Evolutionary conservation across 805 yeast genomes (phyloP).

Genomic region (Yamadazyma endophytica): DNA sequence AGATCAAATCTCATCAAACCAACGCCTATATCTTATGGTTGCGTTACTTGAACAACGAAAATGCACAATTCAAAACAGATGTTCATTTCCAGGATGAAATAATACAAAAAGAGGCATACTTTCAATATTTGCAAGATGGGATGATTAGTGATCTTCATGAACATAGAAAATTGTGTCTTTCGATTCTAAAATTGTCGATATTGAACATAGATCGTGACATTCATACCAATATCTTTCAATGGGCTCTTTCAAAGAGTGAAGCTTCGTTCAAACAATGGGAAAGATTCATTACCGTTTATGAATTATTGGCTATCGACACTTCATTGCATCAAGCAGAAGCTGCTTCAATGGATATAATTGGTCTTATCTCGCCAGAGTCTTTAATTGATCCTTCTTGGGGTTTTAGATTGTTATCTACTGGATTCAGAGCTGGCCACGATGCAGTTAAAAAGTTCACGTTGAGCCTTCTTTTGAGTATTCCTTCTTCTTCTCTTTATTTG

Average conservation of each 20-base stretch:
- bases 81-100: slow-evolving; percentile 21
- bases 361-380: slow-evolving; percentile 47
- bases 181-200: slow-evolving; percentile 61
- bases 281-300: slow-evolving; percentile 68
- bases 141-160: slow-evolving; percentile 58
- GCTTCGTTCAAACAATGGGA: slow-evolving; percentile 56
- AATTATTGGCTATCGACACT: slow-evolving; percentile 79
- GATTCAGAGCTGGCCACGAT: slow-evolving; percentile 72
- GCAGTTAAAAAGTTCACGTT: slow-evolving; percentile 65
- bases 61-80: slow-evolving; percentile 8
- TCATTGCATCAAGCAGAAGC: slow-evolving; percentile 84
- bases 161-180: slow-evolving; percentile 61
- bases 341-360: slow-evolving; percentile 59
- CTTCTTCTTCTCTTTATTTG: slow-evolving; percentile 36
- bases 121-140: slow-evolving; percentile 56
- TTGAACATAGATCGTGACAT: slow-evolving; percentile 38
- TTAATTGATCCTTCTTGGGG: slow-evolving; percentile 68
- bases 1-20: slow-evolving; percentile 20
- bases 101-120: slow-evolving; percentile 36
- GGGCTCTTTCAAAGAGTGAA: slow-evolving; percentile 31
- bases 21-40: slow-evolving; percentile 54
- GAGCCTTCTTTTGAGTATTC: slow-evolving; percentile 51
- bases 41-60: slow-evolving; percentile 38
- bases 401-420: slow-evolving; percentile 67
- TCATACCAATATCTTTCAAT: slow-evolving; percentile 33